Conservation (phyloP, 257 asterid species). For the Solanum pimpinellifolium region DNA sequence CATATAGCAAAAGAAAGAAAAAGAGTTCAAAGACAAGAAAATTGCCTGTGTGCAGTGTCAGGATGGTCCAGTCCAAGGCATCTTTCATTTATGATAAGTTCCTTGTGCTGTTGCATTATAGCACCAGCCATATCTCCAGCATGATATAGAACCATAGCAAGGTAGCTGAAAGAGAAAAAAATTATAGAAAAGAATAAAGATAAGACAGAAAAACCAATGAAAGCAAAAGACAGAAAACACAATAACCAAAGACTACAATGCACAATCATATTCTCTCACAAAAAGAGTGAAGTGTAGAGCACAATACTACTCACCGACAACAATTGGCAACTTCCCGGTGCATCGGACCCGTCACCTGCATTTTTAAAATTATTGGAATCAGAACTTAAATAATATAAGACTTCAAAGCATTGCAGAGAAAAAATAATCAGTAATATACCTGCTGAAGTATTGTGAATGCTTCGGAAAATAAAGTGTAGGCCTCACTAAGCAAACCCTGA, state of each 20-base stretch:
- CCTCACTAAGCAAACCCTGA: conserved; percentile 88
- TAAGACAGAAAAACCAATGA: neutral
- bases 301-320: conserved; percentile 59
- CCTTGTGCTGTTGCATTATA: conserved; percentile 95
- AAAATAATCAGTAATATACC: conserved; percentile 19
- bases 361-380: neutral
- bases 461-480: conserved; percentile 70
- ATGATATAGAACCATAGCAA: conserved; percentile 96
- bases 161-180: conserved; percentile 39
- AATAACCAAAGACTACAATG: neutral
- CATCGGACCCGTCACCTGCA: conserved; percentile 99
- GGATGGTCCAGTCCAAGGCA: conserved; percentile 98
- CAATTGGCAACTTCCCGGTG: conserved; percentile 98
- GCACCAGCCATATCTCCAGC: conserved; percentile 99
- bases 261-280: neutral
- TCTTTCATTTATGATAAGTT: conserved; percentile 91
- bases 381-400: neutral
- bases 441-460: conserved; percentile 95
- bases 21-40: neutral
- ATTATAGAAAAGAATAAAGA: neutral
- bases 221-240: neutral
- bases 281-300: neutral
- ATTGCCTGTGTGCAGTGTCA: conserved; percentile 93
- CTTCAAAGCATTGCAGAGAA: neutral
- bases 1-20: neutral